A percentile compares a stretch with the other conserved stretches of the same genome.
phyloP scores from a whole-genome alignment of 257 asterid species.

The Solanum lycopersicoides region DNA sequence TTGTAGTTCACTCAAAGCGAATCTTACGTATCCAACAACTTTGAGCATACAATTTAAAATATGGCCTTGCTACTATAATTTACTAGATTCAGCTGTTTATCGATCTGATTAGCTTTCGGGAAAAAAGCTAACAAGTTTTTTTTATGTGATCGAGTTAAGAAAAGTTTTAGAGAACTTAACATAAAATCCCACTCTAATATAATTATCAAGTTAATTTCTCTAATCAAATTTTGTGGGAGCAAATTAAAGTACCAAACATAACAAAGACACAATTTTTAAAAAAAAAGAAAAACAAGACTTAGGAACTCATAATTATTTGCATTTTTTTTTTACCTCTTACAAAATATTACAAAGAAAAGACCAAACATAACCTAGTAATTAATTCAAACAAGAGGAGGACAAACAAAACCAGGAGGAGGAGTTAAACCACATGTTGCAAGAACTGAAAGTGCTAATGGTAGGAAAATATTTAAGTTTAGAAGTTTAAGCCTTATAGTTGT shows the following conservation, averaged over 20 bases:
- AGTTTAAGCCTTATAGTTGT: conserved; percentile 71
- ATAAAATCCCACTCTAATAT: background rate
- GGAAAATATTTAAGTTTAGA: conserved; percentile 69
- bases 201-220: background rate
- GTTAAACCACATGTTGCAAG: conserved; percentile 69
- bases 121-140: too few relatives aligned
- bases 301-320: background rate
- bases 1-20: background rate
- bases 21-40: background rate
- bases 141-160: background rate
- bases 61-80: background rate
- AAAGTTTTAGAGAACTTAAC: background rate
- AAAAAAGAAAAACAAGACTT: background rate
- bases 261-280: background rate
- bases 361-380: too few relatives aligned
- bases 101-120: too few relatives aligned
- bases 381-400: conserved; percentile 56
- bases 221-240: background rate
- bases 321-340: background rate
- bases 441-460: conserved; percentile 75
- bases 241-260: background rate
- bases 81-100: background rate
- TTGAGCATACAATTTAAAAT: background rate
- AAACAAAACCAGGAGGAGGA: conserved; percentile 84
- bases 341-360: background rate